phyloP scores from a whole-genome alignment of 768 basidiomycete genomes.

The Tricholoma flavovirens region DNA sequence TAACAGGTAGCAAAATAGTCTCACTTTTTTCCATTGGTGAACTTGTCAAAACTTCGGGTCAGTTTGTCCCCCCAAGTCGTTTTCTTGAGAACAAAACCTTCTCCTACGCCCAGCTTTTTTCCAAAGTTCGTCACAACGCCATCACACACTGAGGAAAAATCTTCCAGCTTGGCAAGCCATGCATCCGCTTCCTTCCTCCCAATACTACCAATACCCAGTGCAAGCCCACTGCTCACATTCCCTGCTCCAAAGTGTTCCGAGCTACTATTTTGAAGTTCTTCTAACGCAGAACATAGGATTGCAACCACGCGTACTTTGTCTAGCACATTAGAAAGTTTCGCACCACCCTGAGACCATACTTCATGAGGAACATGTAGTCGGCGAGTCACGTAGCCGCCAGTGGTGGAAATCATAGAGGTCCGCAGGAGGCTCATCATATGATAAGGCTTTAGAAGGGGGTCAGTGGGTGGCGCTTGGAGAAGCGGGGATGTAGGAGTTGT shows the following conservation, averaged over 20 bases:
- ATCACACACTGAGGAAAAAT: conserved; percentile 75
- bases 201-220: conserved; percentile 69
- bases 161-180: conserved; percentile 75
- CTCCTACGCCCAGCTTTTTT: conserved; percentile 85
- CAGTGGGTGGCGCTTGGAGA: conserved; percentile 64
- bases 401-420: conserved; percentile 69
- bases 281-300: conserved; percentile 70
- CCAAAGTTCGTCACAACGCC: conserved; percentile 76
- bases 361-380: conserved; percentile 83
- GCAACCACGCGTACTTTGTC: conserved; percentile 86
- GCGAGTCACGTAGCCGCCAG: conserved; percentile 86
- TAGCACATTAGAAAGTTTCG: conserved; percentile 72
- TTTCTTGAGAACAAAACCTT: conserved; percentile 82
- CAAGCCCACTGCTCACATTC: conserved; percentile 69
- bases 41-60: conserved; percentile 71
- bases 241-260: conserved; percentile 74
- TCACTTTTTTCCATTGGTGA: conserved; percentile 88
- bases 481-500: conserved; percentile 76
- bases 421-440: conserved; percentile 83
- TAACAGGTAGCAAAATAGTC: conserved; percentile 16
- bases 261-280: conserved; percentile 69
- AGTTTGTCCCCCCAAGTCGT: conserved; percentile 73
- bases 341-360: conserved; percentile 89
- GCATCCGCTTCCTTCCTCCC: conserved; percentile 73
- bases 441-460: conserved; percentile 79